Evolutionary conservation across 2,329 filamentous ascomycete species (phyloP), one percentile per base, ranked within the genome.

Genomic region (Ceratocystis destructans): DNA sequence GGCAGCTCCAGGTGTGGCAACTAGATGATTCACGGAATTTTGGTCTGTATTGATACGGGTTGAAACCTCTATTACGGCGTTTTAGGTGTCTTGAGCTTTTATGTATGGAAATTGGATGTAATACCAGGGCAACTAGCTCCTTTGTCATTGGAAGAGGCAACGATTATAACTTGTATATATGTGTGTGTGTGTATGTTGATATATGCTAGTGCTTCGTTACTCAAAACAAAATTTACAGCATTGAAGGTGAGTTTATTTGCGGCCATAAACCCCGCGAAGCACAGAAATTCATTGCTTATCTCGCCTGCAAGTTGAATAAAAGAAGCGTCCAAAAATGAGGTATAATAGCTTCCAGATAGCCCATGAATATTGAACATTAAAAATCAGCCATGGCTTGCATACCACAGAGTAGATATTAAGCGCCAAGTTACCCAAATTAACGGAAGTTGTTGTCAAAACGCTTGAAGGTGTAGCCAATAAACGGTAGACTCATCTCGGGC

Each of bases 391-490:
- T 46, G 46, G 33, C 61, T 63, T 46, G 59, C n/a, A 59, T 37
- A 31, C 10, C 25, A 28, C 5, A 15, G 28, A n/a, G 12, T 17
- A 59, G 6, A 25, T 20, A 20, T 37, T 59, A 20, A 33, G 31
- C 33, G 1, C 10, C 55, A 72, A 71, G 64, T 55, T 25, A 28
- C 37, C 46, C 66, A 62, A 65, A 68, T 78, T 75, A 86, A 72
- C 83, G 80, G 75, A 84, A 86, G 79, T 85, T 86, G 77, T 85
- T 85, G 76, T 87, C 84, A 72, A 99, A 99, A 69, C 94, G 89
- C 84, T 97, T 99, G 81, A 96, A 99, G 7, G 94, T 78, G 77
- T 96, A 96, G 45, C 90, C 90, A 72, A 96, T 94, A 75, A 96
- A 96, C 2, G 90, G 90, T 76, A 96, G 78, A 75, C 87, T 92